Base-by-base conservation (phyloP, 768 basidiomycete species). In the Cystofilobasidium macerans region DNA sequence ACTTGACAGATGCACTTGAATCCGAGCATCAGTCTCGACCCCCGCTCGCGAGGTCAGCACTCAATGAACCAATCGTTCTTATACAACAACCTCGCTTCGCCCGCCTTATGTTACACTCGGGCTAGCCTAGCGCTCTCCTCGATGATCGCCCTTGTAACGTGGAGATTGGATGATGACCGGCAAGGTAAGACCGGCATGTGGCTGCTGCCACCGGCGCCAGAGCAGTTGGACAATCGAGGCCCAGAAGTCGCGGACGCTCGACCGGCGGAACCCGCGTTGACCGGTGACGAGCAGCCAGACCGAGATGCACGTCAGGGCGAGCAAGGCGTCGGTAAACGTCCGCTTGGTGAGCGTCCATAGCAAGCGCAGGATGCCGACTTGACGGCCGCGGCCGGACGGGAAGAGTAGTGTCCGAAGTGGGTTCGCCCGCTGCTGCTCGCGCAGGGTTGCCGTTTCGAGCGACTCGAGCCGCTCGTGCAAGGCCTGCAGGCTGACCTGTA, bases 401-500 rank as follows among this genome's bases (percentile, higher is more conserved):
- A 56, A 63, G 48, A 65, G 45, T 26, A 65, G 64, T 11, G 57
- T 51, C 7, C 56, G 42, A 26, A 65, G 57, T 1, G 64, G 64
- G 26, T 65, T 57, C 40, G 57, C 26, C 6, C 45, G 54, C 53
- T 64, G 57, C 1, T 57, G 32, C 1, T 58, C 54, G 2, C 13
- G 24, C 22, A 56, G 36, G 18, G 64, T 58, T 1, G 64, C 57
- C n/a, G 57, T 28, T 36, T 65, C 64, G 57, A 65, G 64, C 42
- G 43, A 35, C 56, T 54, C 42, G 28, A 65, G 45, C 16, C 64
- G 57, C 12, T 57, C 56, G 48, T 65, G 64, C 13, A 65, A 47
- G 22, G 57, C 64, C 18, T 57, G 59, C n/a, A 65, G 57, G 43
- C 54, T 57, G 20, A 57, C 47, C 47, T 65, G 64, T 28, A 65